phyloP scores from a whole-genome alignment of 768 basidiomycete genomes.

The Boletales sp. region DNA sequence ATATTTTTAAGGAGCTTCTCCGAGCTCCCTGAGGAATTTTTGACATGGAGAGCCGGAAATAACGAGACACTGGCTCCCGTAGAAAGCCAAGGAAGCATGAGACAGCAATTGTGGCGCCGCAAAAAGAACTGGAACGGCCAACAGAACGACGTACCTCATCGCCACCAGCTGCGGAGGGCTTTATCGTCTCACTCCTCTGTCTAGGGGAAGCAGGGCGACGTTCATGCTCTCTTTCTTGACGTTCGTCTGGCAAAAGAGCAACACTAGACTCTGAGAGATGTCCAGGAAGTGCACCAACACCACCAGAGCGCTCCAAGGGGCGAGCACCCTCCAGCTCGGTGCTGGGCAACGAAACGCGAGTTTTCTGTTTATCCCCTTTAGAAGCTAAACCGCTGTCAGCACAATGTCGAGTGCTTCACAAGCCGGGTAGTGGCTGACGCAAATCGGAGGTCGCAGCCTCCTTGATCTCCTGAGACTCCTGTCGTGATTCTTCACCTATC shows the following conservation, averaged over 20 bases:
- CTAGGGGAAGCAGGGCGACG: slow-evolving; percentile 1
- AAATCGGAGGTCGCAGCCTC: slow-evolving; percentile 1
- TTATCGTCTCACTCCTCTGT: slow-evolving; percentile 19
- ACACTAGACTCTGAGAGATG: slow-evolving; percentile 42
- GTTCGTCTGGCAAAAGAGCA: slow-evolving; percentile 48
- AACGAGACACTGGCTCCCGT: background rate
- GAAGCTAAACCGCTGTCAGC: slow-evolving; percentile 13
- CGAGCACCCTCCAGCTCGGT: slow-evolving; percentile 30
- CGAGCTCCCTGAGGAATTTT: background rate
- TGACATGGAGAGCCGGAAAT: background rate
- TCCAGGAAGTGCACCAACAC: slow-evolving; percentile 51
- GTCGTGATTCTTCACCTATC: background rate
- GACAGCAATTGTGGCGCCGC: background rate
- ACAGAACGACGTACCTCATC: slow-evolving; percentile 13
- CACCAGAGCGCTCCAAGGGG: slow-evolving; percentile 33
- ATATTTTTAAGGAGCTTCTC: background rate
- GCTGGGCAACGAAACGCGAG: slow-evolving; percentile 33
- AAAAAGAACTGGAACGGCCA: background rate
- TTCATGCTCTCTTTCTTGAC: slow-evolving; percentile 15
- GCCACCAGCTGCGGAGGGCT: background rate
- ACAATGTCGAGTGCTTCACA: background rate
- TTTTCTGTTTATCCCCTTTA: background rate
- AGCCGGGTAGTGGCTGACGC: slow-evolving; percentile 7
- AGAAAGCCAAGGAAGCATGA: background rate
- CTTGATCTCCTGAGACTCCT: background rate